Evolutionary conservation across 2,329 filamentous ascomycete species (phyloP), one percentile per base, ranked within the genome.

Genomic region (Cladosporium sp.): DNA sequence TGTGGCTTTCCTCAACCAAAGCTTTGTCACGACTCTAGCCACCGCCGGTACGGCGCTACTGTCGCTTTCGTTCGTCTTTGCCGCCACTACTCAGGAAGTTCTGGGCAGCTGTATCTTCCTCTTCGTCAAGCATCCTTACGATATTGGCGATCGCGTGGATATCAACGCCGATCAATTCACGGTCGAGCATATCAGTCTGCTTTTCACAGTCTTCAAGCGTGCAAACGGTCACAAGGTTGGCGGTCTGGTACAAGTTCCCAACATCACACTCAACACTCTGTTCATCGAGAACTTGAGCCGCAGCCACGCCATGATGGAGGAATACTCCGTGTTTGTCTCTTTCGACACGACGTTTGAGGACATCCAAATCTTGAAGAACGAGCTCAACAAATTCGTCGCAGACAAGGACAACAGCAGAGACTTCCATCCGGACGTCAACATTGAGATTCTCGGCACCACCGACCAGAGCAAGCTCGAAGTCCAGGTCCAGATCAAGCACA

Each of bases 61-160:
- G 60, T 57, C 58, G 3, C 82, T 97, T 13, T 96, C 91, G 3
- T 76, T 96, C 27, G 96, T 91, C 3, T 96, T 97, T 71, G 85
- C 96, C 59, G 96, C 96, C 67, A 85, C 90, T 17, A 86, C 87
- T 47, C 96, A 90, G 2, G 92, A 97, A 69, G 88, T 97, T 57
- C 80, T 97, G n/a, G 90, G 90, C 64, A 96, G 90, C 36, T 96
- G 91, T 73, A 95, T 97, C 63, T 96, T 97, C 75, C 75, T 97
- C 1, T 97, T 97, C 63, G 88, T 96, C 73, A 97, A 97, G 75
- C 92, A 97, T 67, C 92, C 92, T 0, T 96, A 88, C 67, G 92
- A 97, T 66, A 57, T 61, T 27, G 68, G 66, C 39, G 68, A 70
- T 51, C 58, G 63, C 7, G 62, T 69, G 41, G 59, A 61, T 39